Conservation (phyloP, 495 filamentous ascomycete genomes). For the Neohortaea acidophila region DNA sequence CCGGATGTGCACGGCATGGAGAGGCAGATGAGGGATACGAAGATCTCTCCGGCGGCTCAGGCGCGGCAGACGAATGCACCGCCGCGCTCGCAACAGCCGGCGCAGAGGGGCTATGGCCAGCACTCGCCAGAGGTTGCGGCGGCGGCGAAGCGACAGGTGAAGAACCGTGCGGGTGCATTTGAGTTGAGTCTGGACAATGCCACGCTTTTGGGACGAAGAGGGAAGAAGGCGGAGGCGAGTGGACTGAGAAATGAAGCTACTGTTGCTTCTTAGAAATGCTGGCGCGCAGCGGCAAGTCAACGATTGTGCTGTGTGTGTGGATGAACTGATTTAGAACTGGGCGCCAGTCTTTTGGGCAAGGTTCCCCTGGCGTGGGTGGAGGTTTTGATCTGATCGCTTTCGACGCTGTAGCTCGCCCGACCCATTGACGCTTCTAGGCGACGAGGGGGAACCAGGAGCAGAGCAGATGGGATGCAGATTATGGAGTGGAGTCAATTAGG, state of each 20-base stretch:
- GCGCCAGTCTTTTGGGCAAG: no score
- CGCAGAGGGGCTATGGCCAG: constrained; percentile 56
- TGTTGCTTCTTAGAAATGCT: no score
- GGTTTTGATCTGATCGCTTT: no score
- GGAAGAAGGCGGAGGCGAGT: constrained; percentile 32
- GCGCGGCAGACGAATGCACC: constrained; percentile 37
- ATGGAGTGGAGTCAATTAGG: no score
- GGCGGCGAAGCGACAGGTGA: constrained; percentile 63
- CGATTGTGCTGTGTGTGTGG: no score
- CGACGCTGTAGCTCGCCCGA: no score
- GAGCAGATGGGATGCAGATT: no score
- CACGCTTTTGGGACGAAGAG: constrained; percentile 67
- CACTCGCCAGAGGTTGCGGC: constrained; percentile 62
- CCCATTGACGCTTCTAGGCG: no score
- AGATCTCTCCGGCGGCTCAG: constrained; percentile 48
- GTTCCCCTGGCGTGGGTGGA: no score
- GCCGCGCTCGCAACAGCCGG: constrained; percentile 28
- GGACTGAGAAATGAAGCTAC: constrained; percentile 17
- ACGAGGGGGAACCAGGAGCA: no score
- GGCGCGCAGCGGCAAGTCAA: no score
- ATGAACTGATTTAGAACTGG: no score
- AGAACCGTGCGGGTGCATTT: constrained; percentile 52
- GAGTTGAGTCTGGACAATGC: constrained; percentile 83
- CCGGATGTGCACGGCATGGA: constrained; percentile 65
- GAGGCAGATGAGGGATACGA: constrained; percentile 68